phyloP scores from a whole-genome alignment of 163 green algal species.

The Coccomyxa subellipsoidea region DNA sequence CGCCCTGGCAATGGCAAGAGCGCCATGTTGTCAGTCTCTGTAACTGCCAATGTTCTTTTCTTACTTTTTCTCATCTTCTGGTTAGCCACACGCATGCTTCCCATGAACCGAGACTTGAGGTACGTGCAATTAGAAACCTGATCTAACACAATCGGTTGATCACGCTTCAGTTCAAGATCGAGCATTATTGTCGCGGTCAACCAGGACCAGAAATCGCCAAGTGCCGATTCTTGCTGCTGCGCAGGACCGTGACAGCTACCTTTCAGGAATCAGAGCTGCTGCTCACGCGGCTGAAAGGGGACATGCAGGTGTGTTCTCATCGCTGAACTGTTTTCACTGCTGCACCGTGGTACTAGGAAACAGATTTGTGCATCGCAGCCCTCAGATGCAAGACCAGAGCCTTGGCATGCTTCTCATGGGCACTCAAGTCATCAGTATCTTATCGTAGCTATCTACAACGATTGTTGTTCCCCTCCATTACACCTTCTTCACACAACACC shows the following conservation, averaged over 20 bases:
- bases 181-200: no score
- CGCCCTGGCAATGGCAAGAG: not conserved
- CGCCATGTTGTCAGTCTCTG: not conserved
- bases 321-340: not conserved
- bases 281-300: not conserved
- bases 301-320: not conserved
- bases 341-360: no score
- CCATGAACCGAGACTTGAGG: not conserved
- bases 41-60: not conserved
- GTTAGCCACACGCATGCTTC: not conserved
- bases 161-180: no score
- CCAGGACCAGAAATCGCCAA: no score
- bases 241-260: not conserved
- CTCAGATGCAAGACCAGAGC: no score
- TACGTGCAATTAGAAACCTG: not conserved
- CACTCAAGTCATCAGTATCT: no score
- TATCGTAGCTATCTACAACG: no score
- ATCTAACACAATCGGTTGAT: not conserved
- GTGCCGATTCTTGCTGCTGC: not conserved
- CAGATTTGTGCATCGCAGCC: no score
- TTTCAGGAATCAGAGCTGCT: not conserved
- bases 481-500: no score
- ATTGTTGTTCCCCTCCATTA: no score
- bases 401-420: no score
- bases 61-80: not conserved